These are phyloP conservation scores for Naegleria lovaniensis DNA, from an alignment of 208 protist species.

Conservation along the genomic window DNA sequence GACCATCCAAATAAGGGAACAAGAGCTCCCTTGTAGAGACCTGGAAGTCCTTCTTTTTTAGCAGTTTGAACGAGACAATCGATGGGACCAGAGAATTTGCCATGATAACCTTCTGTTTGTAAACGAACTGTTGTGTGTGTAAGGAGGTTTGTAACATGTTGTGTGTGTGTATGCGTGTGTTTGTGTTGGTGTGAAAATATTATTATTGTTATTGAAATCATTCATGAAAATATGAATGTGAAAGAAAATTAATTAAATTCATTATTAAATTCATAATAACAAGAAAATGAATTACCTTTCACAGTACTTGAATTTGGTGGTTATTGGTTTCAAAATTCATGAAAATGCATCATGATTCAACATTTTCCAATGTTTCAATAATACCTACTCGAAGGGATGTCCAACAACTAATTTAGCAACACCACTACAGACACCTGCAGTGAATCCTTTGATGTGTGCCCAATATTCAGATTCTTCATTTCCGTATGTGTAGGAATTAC, in stretches of 20 bases:
- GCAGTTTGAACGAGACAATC: constrained; percentile 1
- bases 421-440: background rate
- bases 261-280: no score
- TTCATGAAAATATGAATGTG: no score
- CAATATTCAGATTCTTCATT: background rate
- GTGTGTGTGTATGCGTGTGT: no score
- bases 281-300: background rate
- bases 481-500: no score
- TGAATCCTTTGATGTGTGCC: background rate
- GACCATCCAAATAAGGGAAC: background rate
- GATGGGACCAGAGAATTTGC: background rate
- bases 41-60: background rate
- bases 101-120: background rate
- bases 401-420: background rate
- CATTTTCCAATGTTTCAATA: background rate
- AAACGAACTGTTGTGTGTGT: no score
- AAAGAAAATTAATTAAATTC: no score
- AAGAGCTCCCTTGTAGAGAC: background rate
- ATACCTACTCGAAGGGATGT: background rate
- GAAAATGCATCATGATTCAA: background rate
- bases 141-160: no score
- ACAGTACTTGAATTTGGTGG: background rate
- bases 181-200: no score
- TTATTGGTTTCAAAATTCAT: background rate
- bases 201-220: no score